Percentiles rank a stretch among this genome's conserved stretches.
phyloP scores from a whole-genome alignment of 805 yeast species.

The Candida nanaspora region DNA sequence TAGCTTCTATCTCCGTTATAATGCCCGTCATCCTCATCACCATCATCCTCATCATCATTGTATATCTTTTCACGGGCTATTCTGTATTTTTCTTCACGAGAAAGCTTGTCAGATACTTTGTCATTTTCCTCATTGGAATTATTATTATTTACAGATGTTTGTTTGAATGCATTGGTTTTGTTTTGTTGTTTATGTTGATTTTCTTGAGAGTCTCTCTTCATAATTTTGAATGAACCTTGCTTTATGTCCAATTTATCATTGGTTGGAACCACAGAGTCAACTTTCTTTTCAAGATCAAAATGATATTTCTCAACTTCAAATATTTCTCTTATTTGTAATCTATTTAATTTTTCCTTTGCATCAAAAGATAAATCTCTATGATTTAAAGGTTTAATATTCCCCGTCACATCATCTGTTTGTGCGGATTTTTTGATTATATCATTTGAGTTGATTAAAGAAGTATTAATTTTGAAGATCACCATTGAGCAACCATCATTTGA shows the following conservation, averaged over 20 bases:
- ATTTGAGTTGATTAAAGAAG: conserved; percentile 28
- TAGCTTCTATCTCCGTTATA: too few species aligned
- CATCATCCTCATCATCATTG: conserved; percentile 17
- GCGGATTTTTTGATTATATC: conserved; percentile 24
- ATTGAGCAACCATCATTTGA: conserved; percentile 44
- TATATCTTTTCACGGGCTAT: conserved; percentile 31
- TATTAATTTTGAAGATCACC: conserved; percentile 31
- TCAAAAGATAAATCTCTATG: conserved; percentile 23
- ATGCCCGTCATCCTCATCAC: conserved; percentile 14
- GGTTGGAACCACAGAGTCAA: not conserved
- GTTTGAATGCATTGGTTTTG: too few species aligned
- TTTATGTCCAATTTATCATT: not conserved
- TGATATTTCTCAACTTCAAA: conserved; percentile 11
- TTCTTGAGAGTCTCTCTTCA: conserved; percentile 8
- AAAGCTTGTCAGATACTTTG: conserved; percentile 22
- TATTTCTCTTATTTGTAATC: conserved; percentile 21
- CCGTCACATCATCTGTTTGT: conserved; percentile 20
- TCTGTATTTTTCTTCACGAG: conserved; percentile 37
- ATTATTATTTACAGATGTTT: too few species aligned
- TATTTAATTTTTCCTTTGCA: conserved; percentile 24
- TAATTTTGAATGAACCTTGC: conserved; percentile 5
- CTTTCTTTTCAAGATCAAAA: conserved; percentile 1
- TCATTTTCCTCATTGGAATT: too few species aligned
- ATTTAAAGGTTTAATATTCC: conserved; percentile 25
- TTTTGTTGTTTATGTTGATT: too few species aligned